These are phyloP conservation scores for Amaranthus hypochondriacus DNA, from an alignment of 148 eudicot genomes.

Conservation along the genomic window DNA sequence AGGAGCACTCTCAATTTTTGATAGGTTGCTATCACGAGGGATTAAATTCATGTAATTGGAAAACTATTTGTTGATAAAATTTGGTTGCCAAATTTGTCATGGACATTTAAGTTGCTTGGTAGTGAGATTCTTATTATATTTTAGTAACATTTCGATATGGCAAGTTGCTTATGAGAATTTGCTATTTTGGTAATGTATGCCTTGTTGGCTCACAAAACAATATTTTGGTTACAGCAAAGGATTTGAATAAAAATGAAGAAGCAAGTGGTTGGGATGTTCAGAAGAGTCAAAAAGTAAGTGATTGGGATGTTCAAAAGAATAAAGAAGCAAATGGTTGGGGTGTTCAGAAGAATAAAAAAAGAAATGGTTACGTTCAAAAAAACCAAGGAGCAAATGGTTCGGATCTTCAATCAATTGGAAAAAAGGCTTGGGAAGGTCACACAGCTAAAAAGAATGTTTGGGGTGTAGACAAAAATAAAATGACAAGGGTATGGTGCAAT, in stretches of 20 bases:
- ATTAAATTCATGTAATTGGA: too few species aligned
- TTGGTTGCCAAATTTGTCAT: too few species aligned
- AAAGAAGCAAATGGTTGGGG: constrained; percentile 24
- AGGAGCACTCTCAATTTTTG: too few species aligned
- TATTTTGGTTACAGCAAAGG: constrained; percentile 40
- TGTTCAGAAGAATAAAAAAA: background rate
- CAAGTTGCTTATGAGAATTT: background rate
- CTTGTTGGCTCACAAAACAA: constrained; percentile 7
- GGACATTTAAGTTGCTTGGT: too few species aligned
- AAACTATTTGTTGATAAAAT: too few species aligned
- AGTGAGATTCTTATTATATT: too few species aligned
- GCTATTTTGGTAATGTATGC: background rate
- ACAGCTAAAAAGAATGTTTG: constrained; percentile 18
- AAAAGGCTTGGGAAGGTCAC: constrained; percentile 17
- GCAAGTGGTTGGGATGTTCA: constrained; percentile 14
- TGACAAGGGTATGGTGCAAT: constrained; percentile 36
- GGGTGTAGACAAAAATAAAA: constrained; percentile 34
- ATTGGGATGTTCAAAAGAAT: constrained; percentile 29
- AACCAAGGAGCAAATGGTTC: constrained; percentile 25
- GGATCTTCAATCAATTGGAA: constrained; percentile 13
- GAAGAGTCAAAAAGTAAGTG: too few species aligned
- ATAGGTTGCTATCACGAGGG: too few species aligned
- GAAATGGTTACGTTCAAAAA: background rate
- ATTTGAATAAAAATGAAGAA: constrained; percentile 35
- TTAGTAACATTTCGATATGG: background rate